Evolutionary conservation across 192 early-diverging fungal genomes (phyloP), one percentile per base, ranked within the genome.

Genomic region (Pilaira anomala): DNA sequence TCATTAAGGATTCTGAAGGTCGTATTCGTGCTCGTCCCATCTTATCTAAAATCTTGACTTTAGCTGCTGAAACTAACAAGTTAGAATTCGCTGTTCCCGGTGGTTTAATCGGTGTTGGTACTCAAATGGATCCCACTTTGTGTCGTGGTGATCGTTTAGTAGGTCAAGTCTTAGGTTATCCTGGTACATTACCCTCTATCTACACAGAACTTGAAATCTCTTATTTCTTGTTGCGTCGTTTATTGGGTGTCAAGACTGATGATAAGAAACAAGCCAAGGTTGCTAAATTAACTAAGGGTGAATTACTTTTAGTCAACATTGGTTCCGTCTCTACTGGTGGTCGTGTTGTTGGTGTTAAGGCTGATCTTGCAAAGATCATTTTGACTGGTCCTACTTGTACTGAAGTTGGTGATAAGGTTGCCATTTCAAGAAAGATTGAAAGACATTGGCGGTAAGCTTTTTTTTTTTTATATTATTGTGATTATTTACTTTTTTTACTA

Each of bases 51-150:
- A 94, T 99, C 60, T 74, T 97, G 21, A 80, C 91, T 8, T 83
- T 99, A 24, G 80, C 87, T 65, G 89, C 97, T 26, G 96, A 99
- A 76, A 65, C 71, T 42, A 99, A 99, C 76, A 78, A 87, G 57
- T 80, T 99, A 21, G 82, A 96, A 80, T 99, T 97, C 80, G 97
- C 97, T 29, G 96, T 99, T 59, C 95, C 97, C n/a, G 97, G 97
- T 62, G 97, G 97, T 60, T 84, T 99, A 46, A 99, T 99, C 72
- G 94, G 88, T 87, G 96, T 99, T 42, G 96, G 97, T 58, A 98
- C 97, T 13, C 79, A 87, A 66, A 85, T 98, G 66, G 97, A 99
- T 65, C 97, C 97, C 6, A 94, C 92, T 5, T 80, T 98, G 30
- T 96, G 94, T 80, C 91, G 96, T 78, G 91, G 87, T 39, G 97